These are phyloP conservation scores for Kwoniella newhampshirensis DNA, from an alignment of 768 basidiomycete genomes.

Conservation along the genomic window DNA sequence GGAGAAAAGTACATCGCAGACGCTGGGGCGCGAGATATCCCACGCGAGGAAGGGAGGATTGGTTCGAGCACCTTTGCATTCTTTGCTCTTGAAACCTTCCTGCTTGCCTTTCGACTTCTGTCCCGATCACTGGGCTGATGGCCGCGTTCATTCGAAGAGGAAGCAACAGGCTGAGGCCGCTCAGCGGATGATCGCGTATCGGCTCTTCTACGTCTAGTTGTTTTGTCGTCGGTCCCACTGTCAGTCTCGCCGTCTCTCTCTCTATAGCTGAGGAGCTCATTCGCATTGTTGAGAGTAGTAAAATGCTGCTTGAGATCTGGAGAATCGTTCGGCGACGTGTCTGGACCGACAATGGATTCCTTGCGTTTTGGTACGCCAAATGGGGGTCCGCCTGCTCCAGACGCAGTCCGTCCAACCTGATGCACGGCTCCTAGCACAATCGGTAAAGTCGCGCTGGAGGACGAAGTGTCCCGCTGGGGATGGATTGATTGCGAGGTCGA, in stretches of 20 bases:
- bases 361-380: slow-evolving; percentile 26
- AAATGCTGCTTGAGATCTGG: too few species aligned
- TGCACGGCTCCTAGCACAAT: slow-evolving; percentile 10
- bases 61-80: slow-evolving; percentile 8
- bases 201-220: slow-evolving; percentile 8
- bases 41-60: slow-evolving; percentile 3
- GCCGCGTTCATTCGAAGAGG: not conserved
- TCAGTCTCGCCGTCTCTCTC: slow-evolving; percentile 15
- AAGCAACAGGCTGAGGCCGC: not conserved
- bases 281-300: too few species aligned
- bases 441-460: not conserved
- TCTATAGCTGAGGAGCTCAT: not conserved
- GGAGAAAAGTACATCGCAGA: slow-evolving; percentile 48
- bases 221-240: slow-evolving; percentile 14
- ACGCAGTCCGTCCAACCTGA: not conserved
- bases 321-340: not conserved
- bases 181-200: not conserved
- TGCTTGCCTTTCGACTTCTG: slow-evolving; percentile 5
- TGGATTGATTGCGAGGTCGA: slow-evolving; percentile 5
- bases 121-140: not conserved
- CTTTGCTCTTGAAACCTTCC: slow-evolving; percentile 8
- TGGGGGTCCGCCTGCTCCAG: slow-evolving; percentile 13
- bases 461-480: slow-evolving; percentile 3
- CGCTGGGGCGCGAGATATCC: slow-evolving; percentile 19
- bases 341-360: slow-evolving; percentile 9